Evolutionary conservation across 2,329 filamentous ascomycete species (phyloP), one percentile per base, ranked within the genome.

Genomic region (Malbranchea cinnamomea): DNA sequence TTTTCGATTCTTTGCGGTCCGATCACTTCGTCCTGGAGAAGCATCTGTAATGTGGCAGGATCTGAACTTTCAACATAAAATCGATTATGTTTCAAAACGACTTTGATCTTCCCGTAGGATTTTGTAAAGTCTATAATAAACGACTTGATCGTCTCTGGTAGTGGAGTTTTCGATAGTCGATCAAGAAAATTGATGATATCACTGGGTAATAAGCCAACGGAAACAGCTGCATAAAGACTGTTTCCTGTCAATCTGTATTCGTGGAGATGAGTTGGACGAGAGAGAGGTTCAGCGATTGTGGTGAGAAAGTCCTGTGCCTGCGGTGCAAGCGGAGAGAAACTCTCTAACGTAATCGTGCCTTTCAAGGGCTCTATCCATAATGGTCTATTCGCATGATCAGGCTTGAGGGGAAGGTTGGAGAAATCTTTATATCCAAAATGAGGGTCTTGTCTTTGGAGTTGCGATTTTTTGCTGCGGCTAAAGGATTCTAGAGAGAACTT

Each of bases 31-130:
- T 95, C 87, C 46, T 79, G 75, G 20, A 95, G 65, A n/a, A 95
- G 65, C 46, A 70, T 78, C 53, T 93, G 83, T 34, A 95, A 65
- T 50, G 94, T 80, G 7, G 75, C 67, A 8, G 84, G 78, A 52
- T 95, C 87, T 12, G 80, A 77, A 45, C 81, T 94, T 56, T 98
- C 89, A 37, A 95, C 75, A 44, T 79, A 94, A 54, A 92, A 94
- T 41, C 82, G 80, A 38, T 87, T 95, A 46, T 94, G 80, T 53
- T 93, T 92, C 39, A 95, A 57, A 25, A 95, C 89, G 31, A 95
- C 71, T 53, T 93, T 89, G 32, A 94, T 84, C 56, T 94, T 95
- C 40, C 89, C 89, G 50, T 89, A 95, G 30, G 81, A 89, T 40
- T 81, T 75, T 4, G 84, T 92, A 38, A 83, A 89, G 37, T 74